Base-by-base conservation (phyloP, 75 land plant genomes). In the Ceratopteris richardii region DNA sequence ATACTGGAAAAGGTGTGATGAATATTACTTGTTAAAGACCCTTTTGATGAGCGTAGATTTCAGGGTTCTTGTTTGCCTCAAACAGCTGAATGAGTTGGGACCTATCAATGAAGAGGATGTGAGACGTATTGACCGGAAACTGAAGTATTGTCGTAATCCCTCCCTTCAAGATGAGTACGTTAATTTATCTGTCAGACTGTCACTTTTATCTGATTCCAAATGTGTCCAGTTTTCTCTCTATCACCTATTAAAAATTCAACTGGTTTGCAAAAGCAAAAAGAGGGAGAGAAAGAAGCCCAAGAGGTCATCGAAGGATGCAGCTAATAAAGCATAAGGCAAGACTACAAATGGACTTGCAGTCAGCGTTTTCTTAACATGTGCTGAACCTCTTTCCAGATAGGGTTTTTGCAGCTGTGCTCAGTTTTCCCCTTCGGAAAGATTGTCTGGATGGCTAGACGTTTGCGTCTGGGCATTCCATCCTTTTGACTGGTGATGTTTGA, bases 81-180 rank as follows among this genome's bases (percentile, higher is more conserved):
- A 3, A 13, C 61, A 76, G 66, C 29, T 66, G 17, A 51, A 66
- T 20, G 58, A 30, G 56, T 19, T 65, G 66, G 58, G 64, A 68
- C 43, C 81, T 70, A 12, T 60, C 71, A 31, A 68, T 68, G 56
- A 82, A 72, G 64, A 58, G 3, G 90, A 88, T 40, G 68, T 93
- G 80, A 82, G 65, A 64, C 90, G 77, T 44, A 82, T 93, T 46
- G 90, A 85, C 23, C 64, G 82, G 18, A 93, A 93, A 64, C 72
- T 93, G 42, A 93, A 81, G 61, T 74, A 71, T 20, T 89, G 98
- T 69, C 62, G 71, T 67, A 84, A 87, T 67, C 83, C 81, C 20
- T 68, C 83, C 46, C 79, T 90, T 28, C 82, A 82, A 54, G 98
- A 93, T 47, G 83, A 93, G 90, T 93, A 79, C n/a, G n/a, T n/a